phyloP scores from a whole-genome alignment of 257 asterid species.

The Leonotis leonurus region DNA sequence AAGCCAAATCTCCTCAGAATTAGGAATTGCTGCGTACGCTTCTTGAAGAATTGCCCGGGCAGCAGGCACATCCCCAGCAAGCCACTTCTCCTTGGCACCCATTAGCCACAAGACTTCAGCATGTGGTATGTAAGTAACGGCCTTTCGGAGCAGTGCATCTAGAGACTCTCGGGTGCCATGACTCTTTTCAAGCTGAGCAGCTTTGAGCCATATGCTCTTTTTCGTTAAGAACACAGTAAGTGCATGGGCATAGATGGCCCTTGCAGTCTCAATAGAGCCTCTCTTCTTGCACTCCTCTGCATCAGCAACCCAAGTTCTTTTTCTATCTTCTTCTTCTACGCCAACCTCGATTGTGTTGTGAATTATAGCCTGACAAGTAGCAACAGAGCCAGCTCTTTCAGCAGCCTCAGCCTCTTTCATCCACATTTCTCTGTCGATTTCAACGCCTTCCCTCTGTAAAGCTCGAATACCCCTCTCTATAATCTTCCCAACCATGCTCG shows the following conservation, averaged over 20 bases:
- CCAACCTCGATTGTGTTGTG: constrained; percentile 71
- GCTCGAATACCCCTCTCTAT: constrained; percentile 79
- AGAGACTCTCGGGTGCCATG: constrained; percentile 85
- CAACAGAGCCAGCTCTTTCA: constrained; percentile 86
- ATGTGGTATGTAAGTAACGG: constrained; percentile 80
- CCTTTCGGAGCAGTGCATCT: constrained; percentile 71
- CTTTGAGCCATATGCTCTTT: constrained; percentile 97
- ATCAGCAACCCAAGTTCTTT: constrained; percentile 97
- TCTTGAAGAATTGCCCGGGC: constrained; percentile 90
- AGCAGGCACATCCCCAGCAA: constrained; percentile 92
- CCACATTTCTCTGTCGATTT: constrained; percentile 87
- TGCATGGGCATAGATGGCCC: constrained; percentile 81
- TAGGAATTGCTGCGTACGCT: constrained; percentile 95
- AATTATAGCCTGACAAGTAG: constrained; percentile 81
- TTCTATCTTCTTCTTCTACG: constrained; percentile 92
- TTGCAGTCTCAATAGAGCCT: constrained; percentile 87
- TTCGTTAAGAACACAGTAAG: constrained; percentile 72
- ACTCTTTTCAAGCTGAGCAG: constrained; percentile 95
- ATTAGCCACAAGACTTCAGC: constrained; percentile 91
- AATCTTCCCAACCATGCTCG: constrained; percentile 58
- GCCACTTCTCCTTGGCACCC: constrained; percentile 99
- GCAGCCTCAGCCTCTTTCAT: constrained; percentile 96
- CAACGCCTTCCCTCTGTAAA: constrained; percentile 76
- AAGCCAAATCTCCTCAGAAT: constrained; percentile 94
- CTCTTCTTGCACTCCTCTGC: constrained; percentile 93